Base-by-base conservation (phyloP, 164 flowering plant genomes). In the Pachysandra terminalis region DNA sequence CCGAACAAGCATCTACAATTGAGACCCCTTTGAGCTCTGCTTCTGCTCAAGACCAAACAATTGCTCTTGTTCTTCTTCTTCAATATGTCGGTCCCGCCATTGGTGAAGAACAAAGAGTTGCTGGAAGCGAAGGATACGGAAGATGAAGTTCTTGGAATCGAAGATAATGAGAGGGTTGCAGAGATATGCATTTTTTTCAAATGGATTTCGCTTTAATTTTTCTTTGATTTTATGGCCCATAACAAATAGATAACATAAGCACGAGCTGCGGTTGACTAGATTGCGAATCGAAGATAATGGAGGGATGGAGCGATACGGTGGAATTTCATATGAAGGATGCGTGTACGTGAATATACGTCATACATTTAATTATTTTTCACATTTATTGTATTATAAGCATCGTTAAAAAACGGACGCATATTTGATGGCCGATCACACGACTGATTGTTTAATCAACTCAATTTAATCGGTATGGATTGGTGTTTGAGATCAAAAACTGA, bases 1-100 rank as follows among this genome's bases (percentile, higher is more conserved):
- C 98, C 97, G 67, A 94, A 94, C 77, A 91, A 67, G 65, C 91
- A 86, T 27, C 72, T 79, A 75, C 87, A 81, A 7, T 84, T 74
- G 37, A 91, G 73, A 40, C 96, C 85, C 76, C 63, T 77, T 51
- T 35, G 77, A 27, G 63, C 68, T 54, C 69, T 57, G 56, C 67
- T 76, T 64, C 83, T 72, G 67, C 32, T 66, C 71, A 60, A 61
- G 41, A 71, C 65, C 59, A 64, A 7, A 48, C 61, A 56, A 27
- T 48, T 53, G 56, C 51, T 68, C 69, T 49, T 55, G 56, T 10
- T 65, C 24, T 23, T 68, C 73, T 65, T 79, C 76, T 52, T 72
- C 45, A 54, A 14, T 5, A 70, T 6, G 19, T 41, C 59, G 23
- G 37, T 67, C 51, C 70, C 19, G 14, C 59, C 70, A 56, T 67